Evolutionary conservation across 2,329 filamentous ascomycete species (phyloP), one percentile per base, ranked within the genome.

Genomic region (Cadophora sp.): DNA sequence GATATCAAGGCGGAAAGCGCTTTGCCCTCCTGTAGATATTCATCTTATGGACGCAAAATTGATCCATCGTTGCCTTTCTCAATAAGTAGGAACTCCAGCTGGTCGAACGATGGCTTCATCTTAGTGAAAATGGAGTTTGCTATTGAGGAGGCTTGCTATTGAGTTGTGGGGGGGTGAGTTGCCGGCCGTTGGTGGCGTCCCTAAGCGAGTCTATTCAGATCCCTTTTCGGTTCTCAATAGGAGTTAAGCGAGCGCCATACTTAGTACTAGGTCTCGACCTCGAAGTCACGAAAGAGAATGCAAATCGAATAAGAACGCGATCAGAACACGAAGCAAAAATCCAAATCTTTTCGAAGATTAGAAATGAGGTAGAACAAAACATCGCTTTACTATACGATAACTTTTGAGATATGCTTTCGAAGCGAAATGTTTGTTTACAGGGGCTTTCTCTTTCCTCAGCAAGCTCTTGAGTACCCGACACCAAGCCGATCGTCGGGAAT

Each of bases 201-300:
- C 66, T 72, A 72, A 70, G 66, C 68, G 68, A 68, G 34, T 64
- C 65, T 68, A 70, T 68, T 68, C 62, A 69, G 58, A 68, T 31
- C 69, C 67, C 51, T 27, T 63, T 65, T 59, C 12, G 69, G 69
- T 31, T 66, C 66, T 70, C 59, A 70, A 70, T 68, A 67, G 69
- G 68, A 56, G 61, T 29, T n/a, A 55, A 59, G 53, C 62, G 58
- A 61, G 48, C 16, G 64, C 53, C 60, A 56, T 50, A 64, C 56
- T 64, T 56, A 34, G 29, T 56, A 56, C 37, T 16, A 37, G 37
- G 9, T 26, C 43, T 50, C 40, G 34, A 43, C 22, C 48, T 55
- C 8, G 50, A 37, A 37, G 22, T 55, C 27, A 46, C 7, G 51
- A 37, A 16, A 51, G 48, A 43, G 31, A 55, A 26, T 26, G 22